Conservation (phyloP, 352 stramenopile species). For the Pythium aristosporum region DNA sequence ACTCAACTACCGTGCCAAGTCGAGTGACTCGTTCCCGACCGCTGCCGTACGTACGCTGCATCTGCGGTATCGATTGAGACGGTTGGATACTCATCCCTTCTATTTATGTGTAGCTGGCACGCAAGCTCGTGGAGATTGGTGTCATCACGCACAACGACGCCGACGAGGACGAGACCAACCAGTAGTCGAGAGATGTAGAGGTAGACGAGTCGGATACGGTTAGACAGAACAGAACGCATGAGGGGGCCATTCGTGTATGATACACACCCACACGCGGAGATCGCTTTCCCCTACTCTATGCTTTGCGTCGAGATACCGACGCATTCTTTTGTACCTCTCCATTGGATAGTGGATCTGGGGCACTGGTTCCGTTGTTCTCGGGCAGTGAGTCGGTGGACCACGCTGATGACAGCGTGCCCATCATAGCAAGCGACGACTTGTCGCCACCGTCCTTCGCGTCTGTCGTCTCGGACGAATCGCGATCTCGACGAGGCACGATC, state of each 20-base stretch:
- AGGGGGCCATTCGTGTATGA: background rate
- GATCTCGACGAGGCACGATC: background rate
- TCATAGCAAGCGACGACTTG: background rate
- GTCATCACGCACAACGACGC: constrained; percentile 46
- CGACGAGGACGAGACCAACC: constrained; percentile 34
- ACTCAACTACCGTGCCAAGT: constrained; percentile 38
- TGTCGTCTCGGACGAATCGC: background rate
- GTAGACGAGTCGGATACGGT: background rate
- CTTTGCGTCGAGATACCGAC: constrained; percentile 3
- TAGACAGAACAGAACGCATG: background rate
- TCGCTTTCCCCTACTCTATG: background rate
- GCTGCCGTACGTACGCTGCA: constrained; percentile 35
- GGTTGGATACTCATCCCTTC: background rate
- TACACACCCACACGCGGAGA: background rate
- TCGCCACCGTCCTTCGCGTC: background rate
- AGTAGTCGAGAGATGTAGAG: background rate
- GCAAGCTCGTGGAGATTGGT: constrained; percentile 58
- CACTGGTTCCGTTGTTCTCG: constrained; percentile 5
- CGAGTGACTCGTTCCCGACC: constrained; percentile 63
- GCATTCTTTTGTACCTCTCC: background rate
- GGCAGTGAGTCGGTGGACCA: constrained; percentile 27
- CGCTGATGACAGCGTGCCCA: constrained; percentile 3
- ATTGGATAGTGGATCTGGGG: background rate
- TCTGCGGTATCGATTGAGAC: too few species aligned
- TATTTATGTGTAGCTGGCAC: constrained; percentile 44